A percentile compares a stretch with the other conserved stretches of the same genome.
phyloP scores from a whole-genome alignment of 2,329 filamentous ascomycete genomes.

The Trichophyton mentagrophytes region DNA sequence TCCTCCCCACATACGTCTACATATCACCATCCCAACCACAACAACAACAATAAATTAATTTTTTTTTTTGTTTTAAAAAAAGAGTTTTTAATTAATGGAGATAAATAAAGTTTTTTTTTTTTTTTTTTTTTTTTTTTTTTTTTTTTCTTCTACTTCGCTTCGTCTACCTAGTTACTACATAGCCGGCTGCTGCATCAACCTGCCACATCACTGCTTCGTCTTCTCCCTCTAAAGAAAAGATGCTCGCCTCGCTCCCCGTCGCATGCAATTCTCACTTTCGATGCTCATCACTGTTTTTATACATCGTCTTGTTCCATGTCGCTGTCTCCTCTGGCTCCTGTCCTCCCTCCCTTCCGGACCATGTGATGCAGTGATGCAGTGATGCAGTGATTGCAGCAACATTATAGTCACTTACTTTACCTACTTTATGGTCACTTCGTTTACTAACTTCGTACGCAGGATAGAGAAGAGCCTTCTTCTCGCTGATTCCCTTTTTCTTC shows the following conservation, averaged over 20 bases:
- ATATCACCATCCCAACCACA: too few relatives aligned
- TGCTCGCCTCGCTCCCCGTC: neutral
- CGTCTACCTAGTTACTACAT: neutral
- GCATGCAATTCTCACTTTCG: neutral
- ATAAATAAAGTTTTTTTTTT: too few relatives aligned
- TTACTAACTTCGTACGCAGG: neutral
- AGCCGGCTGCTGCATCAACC: too few relatives aligned
- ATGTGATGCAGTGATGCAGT: constrained; percentile 1
- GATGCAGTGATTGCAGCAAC: too few relatives aligned
- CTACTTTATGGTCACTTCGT: neutral
- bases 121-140: too few relatives aligned
- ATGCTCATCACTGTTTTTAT: too few relatives aligned
- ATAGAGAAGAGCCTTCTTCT: neutral
- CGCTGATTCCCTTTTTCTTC: neutral
- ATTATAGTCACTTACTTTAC: neutral
- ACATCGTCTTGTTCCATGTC: neutral
- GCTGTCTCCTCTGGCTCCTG: neutral
- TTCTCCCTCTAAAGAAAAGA: neutral
- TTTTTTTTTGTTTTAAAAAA: too few relatives aligned
- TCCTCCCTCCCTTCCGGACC: neutral
- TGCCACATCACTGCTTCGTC: too few relatives aligned
- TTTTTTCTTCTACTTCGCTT: neutral
- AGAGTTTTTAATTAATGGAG: too few relatives aligned
- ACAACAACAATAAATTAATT: too few relatives aligned
- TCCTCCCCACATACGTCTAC: too few relatives aligned